Evolutionary conservation across 176 grass and related monocot genomes (phyloP), one percentile per base, ranked within the genome.

Genomic region (Cenchrus fungigraminus): DNA sequence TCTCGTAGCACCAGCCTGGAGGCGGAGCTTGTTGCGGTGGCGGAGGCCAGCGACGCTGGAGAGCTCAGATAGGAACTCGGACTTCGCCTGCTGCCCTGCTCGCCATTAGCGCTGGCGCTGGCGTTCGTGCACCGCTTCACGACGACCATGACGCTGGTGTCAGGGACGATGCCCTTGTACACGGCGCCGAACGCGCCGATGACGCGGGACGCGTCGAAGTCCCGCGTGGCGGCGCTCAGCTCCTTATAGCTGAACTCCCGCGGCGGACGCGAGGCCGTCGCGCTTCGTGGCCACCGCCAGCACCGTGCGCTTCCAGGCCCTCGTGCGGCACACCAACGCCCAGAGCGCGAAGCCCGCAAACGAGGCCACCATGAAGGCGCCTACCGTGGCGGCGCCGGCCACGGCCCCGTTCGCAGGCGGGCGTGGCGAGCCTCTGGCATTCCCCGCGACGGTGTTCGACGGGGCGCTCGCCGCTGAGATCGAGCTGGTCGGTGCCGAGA

Each of bases 141-240:
- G 43, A 94, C 97, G 6, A 99, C 97, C 84, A 99, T 96, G 53
- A 91, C 94, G 65, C 97, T 91, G 16, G 91, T 99, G 89, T 97
- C 94, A 0, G 92, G 86, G 12, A 99, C 86, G 81, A 99, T 99
- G 65, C 92, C 97, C 76, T 94, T 99, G 92, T 97, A 99, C 79
- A 99, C 97, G 0, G 87, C 92, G n/a, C 94, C 94, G 75, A 99
- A 97, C 46, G 97, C 97, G n/a, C 97, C 97, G 56, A 99, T 99
- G 65, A 99, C 92, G 16, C 90, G 94, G 12, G 86, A 91, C 12
- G 84, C 49, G 62, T 96, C 88, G 75, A 99, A 99, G 37, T 51
- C 86, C 1, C 86, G 77, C 20, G 92, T 99, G 0, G 94, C 90
- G 0, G 88, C 82, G 87, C 90, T 87, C 2, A 99, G 91, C 89